These are phyloP conservation scores for Cryptosporidium parvum DNA, from an alignment of 169 alveolate genomes.

Conservation along the genomic window DNA sequence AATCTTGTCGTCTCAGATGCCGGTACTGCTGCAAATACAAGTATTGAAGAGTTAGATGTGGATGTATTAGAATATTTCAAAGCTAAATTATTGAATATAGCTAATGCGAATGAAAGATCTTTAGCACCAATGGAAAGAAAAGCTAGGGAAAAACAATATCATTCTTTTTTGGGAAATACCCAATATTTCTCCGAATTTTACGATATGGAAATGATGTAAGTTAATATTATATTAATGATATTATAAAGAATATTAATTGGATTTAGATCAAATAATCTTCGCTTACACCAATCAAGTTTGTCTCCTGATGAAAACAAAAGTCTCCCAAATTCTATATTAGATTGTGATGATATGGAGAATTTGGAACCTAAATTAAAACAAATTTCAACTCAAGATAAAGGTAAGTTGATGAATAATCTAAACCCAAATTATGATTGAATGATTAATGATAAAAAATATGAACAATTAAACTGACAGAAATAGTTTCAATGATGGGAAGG, in stretches of 20 bases:
- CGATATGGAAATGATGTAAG: conserved; percentile 32
- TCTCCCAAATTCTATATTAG: conserved; percentile 43
- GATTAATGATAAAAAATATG: too few relatives aligned
- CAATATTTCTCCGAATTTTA: background rate
- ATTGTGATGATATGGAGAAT: background rate
- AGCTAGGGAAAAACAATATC: conserved; percentile 59
- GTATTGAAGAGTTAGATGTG: conserved; percentile 37
- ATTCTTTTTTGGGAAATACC: conserved; percentile 20
- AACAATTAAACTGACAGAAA: background rate
- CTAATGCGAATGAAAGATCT: conserved; percentile 57
- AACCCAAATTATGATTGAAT: too few relatives aligned
- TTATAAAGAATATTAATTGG: background rate
- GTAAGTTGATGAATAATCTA: conserved; percentile 9
- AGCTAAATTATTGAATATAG: conserved; percentile 9
- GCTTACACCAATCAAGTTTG: background rate
- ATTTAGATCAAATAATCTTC: background rate
- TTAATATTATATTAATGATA: background rate
- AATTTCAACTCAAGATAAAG: conserved; percentile 21
- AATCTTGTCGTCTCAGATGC: conserved; percentile 14
- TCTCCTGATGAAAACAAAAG: background rate
- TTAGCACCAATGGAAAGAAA: conserved; percentile 66
- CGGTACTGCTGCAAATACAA: conserved; percentile 20
- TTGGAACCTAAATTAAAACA: background rate
- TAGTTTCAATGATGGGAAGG: conserved; percentile 17
- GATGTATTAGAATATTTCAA: conserved; percentile 39